Conservation (phyloP, 2,329 filamentous ascomycete species). For the Pezicula carpinea region DNA sequence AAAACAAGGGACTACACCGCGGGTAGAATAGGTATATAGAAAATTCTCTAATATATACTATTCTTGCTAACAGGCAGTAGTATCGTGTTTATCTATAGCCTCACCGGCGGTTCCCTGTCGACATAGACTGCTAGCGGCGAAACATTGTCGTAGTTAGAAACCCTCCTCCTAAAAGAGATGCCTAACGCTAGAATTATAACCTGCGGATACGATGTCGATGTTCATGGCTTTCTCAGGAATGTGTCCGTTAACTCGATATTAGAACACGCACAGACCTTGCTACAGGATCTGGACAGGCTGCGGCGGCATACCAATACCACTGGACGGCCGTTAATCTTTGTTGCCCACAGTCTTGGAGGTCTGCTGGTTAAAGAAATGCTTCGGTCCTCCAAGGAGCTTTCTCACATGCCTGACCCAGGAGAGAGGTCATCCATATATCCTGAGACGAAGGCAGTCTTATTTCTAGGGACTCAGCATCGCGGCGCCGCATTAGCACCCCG, state of each 20-base stretch:
- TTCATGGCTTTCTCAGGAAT: neutral
- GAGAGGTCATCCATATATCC: neutral
- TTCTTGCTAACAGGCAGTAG: neutral
- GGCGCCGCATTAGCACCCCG: neutral
- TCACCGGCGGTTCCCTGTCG: neutral
- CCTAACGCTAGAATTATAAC: neutral
- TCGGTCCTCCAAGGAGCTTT: neutral
- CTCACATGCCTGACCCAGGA: too few species aligned
- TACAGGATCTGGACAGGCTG: neutral
- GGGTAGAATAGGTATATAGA: neutral
- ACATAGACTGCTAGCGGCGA: neutral
- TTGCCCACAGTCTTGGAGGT: constrained; percentile 2
- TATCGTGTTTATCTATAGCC: neutral
- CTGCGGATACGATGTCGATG: neutral
- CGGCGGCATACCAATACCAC: neutral
- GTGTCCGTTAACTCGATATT: neutral
- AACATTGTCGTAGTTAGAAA: neutral
- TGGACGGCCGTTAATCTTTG: neutral
- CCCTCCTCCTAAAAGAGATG: neutral
- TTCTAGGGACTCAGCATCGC: neutral
- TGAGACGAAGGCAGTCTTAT: neutral
- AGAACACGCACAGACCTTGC: neutral
- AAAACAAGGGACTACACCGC: neutral
- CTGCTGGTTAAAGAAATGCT: constrained; percentile 1
- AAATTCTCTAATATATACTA: neutral